phyloP scores from a whole-genome alignment of 2,329 filamentous ascomycete genomes.

The Epichloe gansuensis region DNA sequence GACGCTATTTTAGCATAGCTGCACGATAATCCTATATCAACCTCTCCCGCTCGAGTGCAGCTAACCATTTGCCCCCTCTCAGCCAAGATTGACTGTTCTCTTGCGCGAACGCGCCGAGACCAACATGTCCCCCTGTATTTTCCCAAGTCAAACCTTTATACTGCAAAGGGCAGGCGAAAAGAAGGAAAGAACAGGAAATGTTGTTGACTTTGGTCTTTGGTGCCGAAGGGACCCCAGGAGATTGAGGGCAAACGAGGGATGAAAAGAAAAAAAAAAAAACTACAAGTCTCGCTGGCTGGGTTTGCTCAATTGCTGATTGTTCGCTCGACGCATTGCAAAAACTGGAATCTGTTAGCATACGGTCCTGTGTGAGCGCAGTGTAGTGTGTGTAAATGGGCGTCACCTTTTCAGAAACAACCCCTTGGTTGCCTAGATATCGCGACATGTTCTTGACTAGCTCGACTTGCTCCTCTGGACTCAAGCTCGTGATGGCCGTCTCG shows the following conservation, averaged over 20 bases:
- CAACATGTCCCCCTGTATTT: no score
- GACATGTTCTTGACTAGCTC: conserved; percentile 59
- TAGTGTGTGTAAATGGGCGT: neutral
- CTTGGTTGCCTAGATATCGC: conserved; percentile 54
- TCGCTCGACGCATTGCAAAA: conserved; percentile 12
- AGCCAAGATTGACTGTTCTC: no score
- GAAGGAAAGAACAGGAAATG: neutral
- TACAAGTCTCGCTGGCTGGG: neutral
- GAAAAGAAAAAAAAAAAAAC: neutral
- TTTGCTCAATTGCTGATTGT: conserved; percentile 5
- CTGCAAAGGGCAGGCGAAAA: neutral
- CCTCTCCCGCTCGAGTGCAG: no score
- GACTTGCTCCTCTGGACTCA: conserved; percentile 78
- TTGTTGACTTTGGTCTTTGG: no score
- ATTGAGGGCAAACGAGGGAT: neutral
- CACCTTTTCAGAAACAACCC: conserved; percentile 25
- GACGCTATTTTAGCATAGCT: neutral
- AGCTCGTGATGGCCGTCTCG: conserved; percentile 81
- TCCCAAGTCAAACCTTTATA: no score
- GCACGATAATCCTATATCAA: neutral
- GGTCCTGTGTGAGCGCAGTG: neutral
- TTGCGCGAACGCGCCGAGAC: no score
- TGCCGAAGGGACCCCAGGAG: neutral
- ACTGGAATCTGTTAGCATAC: conserved; percentile 3
- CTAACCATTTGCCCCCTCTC: no score